Evolutionary conservation across 108 stramenopile species (phyloP), one percentile per base, ranked within the genome.

Genomic region (Fragilariopsis cylindrus): DNA sequence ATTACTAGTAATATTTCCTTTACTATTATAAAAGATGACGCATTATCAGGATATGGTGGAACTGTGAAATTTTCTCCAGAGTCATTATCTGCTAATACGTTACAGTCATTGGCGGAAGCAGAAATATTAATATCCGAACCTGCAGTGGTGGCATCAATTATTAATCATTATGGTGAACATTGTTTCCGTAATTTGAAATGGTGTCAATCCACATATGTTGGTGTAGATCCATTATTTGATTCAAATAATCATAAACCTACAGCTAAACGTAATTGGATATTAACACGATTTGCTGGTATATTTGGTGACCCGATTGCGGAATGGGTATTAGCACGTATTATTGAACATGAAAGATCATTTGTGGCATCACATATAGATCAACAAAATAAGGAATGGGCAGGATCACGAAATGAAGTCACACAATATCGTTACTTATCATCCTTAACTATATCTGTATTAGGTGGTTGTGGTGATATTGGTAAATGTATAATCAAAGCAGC

Each of bases 221-320:
- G 85, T 81, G 81, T 63, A 73, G 82, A 58, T 82, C 80, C 18
- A 80, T 82, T 15, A 74, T 84, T 82, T 79, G 60, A 57, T 55
- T 44, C 9, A 5, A 7, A 73, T 12, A 64, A 70, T 16, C 42
- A 41, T 16, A 12, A 57, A 30, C 45, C 18, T 3, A 45, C 4
- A 45, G 43, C 62, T 5, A 30, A 30, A 30, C 30, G 2, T 30
- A 30, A 30, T 30, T 50, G 69, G 19, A 40, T 66, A 72, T 43
- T 86, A 21, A 86, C 85, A 56, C 69, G 85, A 15, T 81, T 83
- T 73, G 82, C 85, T 7, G 85, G 85, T 15, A 72, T 71, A 19
- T 86, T 83, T 70, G 85, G 85, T 39, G 77, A 78, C 3, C 84
- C 83, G 3, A 87, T 87, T 30, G 83, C 86, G 4, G 86, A 87